Percentiles rank a stretch among this genome's conserved stretches.
phyloP scores from a whole-genome alignment of 345 rosid genomes.

The Rubroshorea leprosula region DNA sequence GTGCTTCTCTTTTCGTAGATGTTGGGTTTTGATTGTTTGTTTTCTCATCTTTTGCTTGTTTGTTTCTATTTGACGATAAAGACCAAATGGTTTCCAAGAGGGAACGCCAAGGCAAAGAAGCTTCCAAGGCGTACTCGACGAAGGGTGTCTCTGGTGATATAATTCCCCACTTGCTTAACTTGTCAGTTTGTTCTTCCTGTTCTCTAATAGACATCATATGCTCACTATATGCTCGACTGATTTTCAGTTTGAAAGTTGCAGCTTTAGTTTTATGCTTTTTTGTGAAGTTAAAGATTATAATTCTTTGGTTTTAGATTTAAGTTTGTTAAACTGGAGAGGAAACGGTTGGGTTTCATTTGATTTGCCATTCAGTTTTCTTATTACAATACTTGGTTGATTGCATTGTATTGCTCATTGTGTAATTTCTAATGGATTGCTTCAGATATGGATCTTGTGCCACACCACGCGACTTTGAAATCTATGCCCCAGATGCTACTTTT shows the following conservation, averaged over 20 bases:
- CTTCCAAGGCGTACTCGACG: conserved; percentile 30
- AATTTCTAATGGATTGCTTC: conserved; percentile 11
- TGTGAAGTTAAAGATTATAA: background rate
- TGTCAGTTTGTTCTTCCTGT: conserved; percentile 35
- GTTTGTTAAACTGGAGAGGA: background rate
- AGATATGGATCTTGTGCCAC: conserved; percentile 70
- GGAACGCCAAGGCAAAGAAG: conserved; percentile 44
- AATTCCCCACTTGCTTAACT: conserved; percentile 71
- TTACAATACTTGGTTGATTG: background rate
- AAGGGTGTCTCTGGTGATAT: conserved; percentile 40
- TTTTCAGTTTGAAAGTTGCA: background rate
- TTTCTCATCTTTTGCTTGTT: background rate
- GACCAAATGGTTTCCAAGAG: conserved; percentile 25
- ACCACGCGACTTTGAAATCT: conserved; percentile 66
- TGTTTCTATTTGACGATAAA: conserved; percentile 13
- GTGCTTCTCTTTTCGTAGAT: background rate
- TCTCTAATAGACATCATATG: background rate
- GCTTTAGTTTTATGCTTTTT: background rate
- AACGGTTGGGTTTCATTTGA: background rate
- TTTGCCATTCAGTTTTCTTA: background rate
- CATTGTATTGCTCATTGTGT: conserved; percentile 3
- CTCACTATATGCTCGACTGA: background rate
- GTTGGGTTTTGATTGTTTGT: background rate
- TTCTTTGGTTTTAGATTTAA: background rate
- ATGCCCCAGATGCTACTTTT: conserved; percentile 72